Conservation (phyloP, 1,284 basidiomycete species). For the Trichosporon sp. region DNA sequence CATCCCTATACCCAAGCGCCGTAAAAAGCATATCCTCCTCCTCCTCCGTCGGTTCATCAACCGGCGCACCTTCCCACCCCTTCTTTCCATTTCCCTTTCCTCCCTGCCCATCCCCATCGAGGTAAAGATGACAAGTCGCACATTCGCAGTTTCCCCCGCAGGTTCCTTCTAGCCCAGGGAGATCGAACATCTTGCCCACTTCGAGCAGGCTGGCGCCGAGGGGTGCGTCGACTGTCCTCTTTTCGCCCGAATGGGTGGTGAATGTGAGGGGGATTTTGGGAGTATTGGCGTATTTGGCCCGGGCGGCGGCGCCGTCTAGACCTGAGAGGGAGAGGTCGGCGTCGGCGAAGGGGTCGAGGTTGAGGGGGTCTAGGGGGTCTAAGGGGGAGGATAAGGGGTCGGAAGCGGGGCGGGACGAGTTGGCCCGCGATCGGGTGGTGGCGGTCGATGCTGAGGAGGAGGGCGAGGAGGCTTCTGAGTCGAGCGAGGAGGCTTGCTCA, state of each 20-base stretch:
- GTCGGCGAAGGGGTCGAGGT: not conserved
- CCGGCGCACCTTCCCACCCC: slow-evolving; percentile 22
- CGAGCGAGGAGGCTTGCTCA: not conserved
- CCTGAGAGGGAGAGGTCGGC: not conserved
- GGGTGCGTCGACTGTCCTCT: slow-evolving; percentile 23
- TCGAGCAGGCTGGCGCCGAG: slow-evolving; percentile 41
- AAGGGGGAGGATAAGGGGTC: not conserved
- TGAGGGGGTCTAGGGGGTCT: not conserved
- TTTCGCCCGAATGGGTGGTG: slow-evolving; percentile 34
- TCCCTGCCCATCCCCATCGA: slow-evolving; percentile 18
- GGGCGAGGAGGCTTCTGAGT: not conserved
- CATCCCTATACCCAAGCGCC: slow-evolving; percentile 38
- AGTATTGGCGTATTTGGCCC: not conserved
- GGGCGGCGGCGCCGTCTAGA: not conserved
- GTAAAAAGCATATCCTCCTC: slow-evolving; percentile 48
- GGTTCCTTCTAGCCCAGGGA: slow-evolving; percentile 46
- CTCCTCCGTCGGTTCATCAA: slow-evolving; percentile 35
- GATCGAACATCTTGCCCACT: slow-evolving; percentile 35
- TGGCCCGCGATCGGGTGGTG: not conserved
- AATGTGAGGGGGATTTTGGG: slow-evolving; percentile 27
- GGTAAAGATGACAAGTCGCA: slow-evolving; percentile 48
- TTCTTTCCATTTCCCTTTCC: too few species aligned
- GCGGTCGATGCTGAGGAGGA: not conserved
- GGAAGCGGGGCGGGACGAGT: not conserved
- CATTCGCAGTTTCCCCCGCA: slow-evolving; percentile 49